Evolutionary conservation across 2,329 filamentous ascomycete genomes (phyloP), one percentile per base, ranked within the genome.

Genomic region (Calcarisporium arbuscula): DNA sequence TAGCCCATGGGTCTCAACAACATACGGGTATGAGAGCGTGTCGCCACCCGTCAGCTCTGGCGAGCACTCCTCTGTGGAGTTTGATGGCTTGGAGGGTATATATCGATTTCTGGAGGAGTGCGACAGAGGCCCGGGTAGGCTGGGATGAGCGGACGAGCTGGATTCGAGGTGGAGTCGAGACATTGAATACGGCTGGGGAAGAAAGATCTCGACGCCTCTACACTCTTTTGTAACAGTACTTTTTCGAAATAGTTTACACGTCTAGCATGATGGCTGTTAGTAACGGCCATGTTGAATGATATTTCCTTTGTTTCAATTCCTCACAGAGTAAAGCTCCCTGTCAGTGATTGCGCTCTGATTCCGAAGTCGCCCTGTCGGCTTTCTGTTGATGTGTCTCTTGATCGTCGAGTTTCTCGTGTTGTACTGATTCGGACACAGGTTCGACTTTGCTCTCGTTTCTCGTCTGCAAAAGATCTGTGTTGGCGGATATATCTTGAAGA

Each of bases 101-200:
- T 74, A 77, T 49, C 62, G 65, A 12, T 78, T 78, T 42, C 39
- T 78, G 19, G 72, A 74, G 46, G 74, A 75, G 46, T 78, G 73
- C 45, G 72, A 77, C 40, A 63, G 65, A 18, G 56, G 54, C 25
- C 48, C 53, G 38, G 58, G 57, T 15, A 53, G 52, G 30, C 41
- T 62, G 26, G 50, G 53, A 19, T 53, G 43, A 53, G 10, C 19
- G 18, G 19, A 22, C 17, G n/a, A 8, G 19, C 18, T 11, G n/a
- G 15, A 31, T 19, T 19, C 27, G 15, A 25, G 22, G 27, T 22
- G 17, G 19, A 36, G 19, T 18, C 25, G 30, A 25, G 23, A 29
- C 27, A 40, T 34, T n/a, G 25, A 34, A 40, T 34, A 33, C n/a
- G n/a, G n/a, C n/a, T n/a, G 20, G 19, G 22, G 19, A 19, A 5